These are phyloP conservation scores for Dioscorea alata DNA, from an alignment of 106 monocot species.

Conservation along the genomic window DNA sequence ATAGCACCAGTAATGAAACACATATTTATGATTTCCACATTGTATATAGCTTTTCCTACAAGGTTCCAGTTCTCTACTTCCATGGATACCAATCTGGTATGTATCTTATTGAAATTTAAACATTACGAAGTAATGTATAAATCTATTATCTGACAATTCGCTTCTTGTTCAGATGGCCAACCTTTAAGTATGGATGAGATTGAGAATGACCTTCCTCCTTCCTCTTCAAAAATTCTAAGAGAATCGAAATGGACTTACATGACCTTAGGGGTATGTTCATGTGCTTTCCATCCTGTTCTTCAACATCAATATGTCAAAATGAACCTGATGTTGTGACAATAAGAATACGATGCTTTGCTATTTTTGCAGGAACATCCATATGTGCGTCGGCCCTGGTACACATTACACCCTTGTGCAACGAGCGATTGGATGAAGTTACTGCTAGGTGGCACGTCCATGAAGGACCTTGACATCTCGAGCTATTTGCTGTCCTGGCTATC, in stretches of 20 bases:
- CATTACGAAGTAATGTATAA: not conserved
- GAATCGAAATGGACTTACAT: conserved; percentile 95
- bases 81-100: conserved; percentile 69
- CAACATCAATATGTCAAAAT: no score
- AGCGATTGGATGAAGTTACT: conserved; percentile 86
- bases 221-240: conserved; percentile 33
- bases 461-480: not conserved
- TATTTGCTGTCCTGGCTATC: conserved; percentile 83
- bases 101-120: not conserved
- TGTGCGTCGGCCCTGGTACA: conserved; percentile 77
- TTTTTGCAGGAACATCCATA: conserved; percentile 77
- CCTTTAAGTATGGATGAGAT: conserved; percentile 45
- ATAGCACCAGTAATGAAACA: conserved; percentile 13
- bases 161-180: conserved; percentile 50
- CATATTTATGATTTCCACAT: conserved; percentile 82
- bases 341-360: not conserved
- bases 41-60: conserved; percentile 77
- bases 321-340: not conserved
- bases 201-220: conserved; percentile 57
- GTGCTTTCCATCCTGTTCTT: no score
- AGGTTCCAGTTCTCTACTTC: conserved; percentile 85
- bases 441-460: conserved; percentile 4
- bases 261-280: conserved; percentile 59
- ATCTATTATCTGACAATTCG: not conserved
- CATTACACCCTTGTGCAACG: conserved; percentile 88